Conservation (phyloP, 106 monocot species). For the Iris macrosiphon region DNA sequence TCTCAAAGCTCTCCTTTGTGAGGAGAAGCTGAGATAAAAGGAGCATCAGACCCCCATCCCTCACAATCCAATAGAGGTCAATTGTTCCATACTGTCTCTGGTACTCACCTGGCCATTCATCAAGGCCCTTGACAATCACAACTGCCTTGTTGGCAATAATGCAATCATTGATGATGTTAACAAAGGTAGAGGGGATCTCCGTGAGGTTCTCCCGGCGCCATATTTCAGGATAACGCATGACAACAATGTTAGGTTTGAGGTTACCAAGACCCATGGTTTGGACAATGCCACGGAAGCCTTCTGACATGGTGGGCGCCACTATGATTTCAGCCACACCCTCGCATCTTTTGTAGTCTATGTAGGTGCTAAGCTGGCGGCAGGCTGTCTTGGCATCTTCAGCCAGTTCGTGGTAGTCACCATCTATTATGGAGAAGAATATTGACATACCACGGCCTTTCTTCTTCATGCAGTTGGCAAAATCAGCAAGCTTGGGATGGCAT, state of each 20-base stretch:
- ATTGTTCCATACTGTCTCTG: slow-evolving; percentile 94
- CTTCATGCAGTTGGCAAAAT: slow-evolving; percentile 95
- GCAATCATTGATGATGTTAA: slow-evolving; percentile 94
- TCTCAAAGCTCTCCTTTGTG: slow-evolving; percentile 88
- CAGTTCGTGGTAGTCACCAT: slow-evolving; percentile 81
- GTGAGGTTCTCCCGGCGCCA: slow-evolving; percentile 94
- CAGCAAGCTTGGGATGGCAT: slow-evolving; percentile 88
- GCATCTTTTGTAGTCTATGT: slow-evolving; percentile 92
- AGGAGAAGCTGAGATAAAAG: slow-evolving; percentile 93
- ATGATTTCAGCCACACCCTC: slow-evolving; percentile 96
- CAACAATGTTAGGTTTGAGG: slow-evolving; percentile 95
- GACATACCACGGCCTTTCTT: slow-evolving; percentile 99
- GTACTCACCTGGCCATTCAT: slow-evolving; percentile 98
- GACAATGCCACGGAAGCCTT: slow-evolving; percentile 87
- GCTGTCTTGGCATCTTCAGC: slow-evolving; percentile 90
- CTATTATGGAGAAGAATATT: slow-evolving; percentile 80
- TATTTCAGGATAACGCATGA: slow-evolving; percentile 97
- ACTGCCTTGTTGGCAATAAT: slow-evolving; percentile 97
- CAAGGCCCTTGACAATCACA: slow-evolving; percentile 93
- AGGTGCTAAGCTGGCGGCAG: slow-evolving; percentile 76
- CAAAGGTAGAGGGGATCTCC: slow-evolving; percentile 87
- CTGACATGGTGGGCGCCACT: slow-evolving; percentile 80
- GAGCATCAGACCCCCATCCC: slow-evolving; percentile 95
- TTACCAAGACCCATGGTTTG: slow-evolving; percentile 99
- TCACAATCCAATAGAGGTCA: slow-evolving; percentile 98